phyloP scores from a whole-genome alignment of 2,329 filamentous ascomycete species.

The Penicillium aurantiogriseum region DNA sequence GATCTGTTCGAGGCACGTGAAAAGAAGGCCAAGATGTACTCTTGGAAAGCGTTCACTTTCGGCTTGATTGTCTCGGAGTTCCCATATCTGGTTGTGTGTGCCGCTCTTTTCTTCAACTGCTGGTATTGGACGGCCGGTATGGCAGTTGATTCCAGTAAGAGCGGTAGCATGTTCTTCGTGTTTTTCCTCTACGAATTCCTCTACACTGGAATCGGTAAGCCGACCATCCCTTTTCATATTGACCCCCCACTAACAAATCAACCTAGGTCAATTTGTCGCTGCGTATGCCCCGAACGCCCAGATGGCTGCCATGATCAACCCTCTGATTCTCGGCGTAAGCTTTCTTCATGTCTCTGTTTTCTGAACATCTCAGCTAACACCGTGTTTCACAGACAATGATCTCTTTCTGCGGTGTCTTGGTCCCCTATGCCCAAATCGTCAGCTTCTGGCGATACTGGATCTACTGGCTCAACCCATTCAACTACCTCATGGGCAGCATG shows the following conservation, averaged over 20 bases:
- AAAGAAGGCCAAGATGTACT: slow-evolving; percentile 69
- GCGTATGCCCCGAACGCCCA: slow-evolving; percentile 67
- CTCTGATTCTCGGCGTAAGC: slow-evolving; percentile 61
- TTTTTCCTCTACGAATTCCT: slow-evolving; percentile 71
- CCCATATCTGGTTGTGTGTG: slow-evolving; percentile 62
- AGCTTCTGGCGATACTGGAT: slow-evolving; percentile 36
- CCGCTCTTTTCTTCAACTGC: slow-evolving; percentile 65
- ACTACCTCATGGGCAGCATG: slow-evolving; percentile 33
- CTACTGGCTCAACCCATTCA: slow-evolving; percentile 34
- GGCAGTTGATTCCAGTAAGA: slow-evolving; percentile 32
- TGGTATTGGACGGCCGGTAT: slow-evolving; percentile 71
- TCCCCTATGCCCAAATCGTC: slow-evolving; percentile 32
- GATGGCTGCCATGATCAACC: slow-evolving; percentile 71
- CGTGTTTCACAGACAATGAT: slow-evolving; percentile 18
- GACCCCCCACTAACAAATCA: not conserved
- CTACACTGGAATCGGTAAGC: slow-evolving; percentile 61
- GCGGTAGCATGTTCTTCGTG: slow-evolving; percentile 63
- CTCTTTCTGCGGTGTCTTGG: slow-evolving; percentile 33
- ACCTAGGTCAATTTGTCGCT: slow-evolving; percentile 66
- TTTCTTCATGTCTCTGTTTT: not conserved
- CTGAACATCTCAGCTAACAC: not conserved
- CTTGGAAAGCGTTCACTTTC: slow-evolving; percentile 70
- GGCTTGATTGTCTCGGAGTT: slow-evolving; percentile 69
- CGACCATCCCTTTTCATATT: not conserved
- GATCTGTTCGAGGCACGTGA: slow-evolving; percentile 67